These are phyloP conservation scores for Phellopilus nigrolimitatus DNA, from an alignment of 1,284 basidiomycete genomes.

Conservation along the genomic window DNA sequence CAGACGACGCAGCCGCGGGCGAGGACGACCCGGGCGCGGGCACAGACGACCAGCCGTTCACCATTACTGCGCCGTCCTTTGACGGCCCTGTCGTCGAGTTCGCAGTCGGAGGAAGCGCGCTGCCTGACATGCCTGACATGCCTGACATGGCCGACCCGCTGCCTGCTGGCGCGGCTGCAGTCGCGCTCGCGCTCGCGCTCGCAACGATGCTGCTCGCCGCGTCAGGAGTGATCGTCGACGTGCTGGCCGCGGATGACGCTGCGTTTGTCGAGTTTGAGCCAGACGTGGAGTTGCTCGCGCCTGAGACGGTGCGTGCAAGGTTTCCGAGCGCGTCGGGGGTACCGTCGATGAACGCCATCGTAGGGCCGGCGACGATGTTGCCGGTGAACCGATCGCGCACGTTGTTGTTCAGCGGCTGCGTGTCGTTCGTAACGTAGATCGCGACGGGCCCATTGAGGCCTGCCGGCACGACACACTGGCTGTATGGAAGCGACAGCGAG, in stretches of 20 bases:
- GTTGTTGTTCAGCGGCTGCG: slow-evolving; percentile 60
- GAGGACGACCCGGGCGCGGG: neutral
- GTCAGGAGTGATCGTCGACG: slow-evolving; percentile 41
- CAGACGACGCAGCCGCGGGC: no score
- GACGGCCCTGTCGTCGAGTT: slow-evolving; percentile 37
- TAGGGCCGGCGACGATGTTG: slow-evolving; percentile 67
- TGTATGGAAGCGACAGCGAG: slow-evolving; percentile 55
- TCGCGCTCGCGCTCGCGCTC: slow-evolving; percentile 27
- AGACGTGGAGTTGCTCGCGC: slow-evolving; percentile 18
- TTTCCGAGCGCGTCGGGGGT: slow-evolving; percentile 45
- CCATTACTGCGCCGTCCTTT: slow-evolving; percentile 33
- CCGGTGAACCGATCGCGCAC: slow-evolving; percentile 54
- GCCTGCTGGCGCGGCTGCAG: slow-evolving; percentile 9
- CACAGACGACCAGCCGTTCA: slow-evolving; percentile 29
- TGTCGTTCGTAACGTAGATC: slow-evolving; percentile 63
- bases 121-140: no score
- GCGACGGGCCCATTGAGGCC: slow-evolving; percentile 69
- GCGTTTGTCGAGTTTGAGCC: slow-evolving; percentile 19
- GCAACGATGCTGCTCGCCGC: slow-evolving; percentile 42
- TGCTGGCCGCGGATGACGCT: slow-evolving; percentile 16
- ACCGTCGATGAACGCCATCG: slow-evolving; percentile 62
- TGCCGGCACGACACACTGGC: slow-evolving; percentile 55
- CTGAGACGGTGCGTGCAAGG: slow-evolving; percentile 34
- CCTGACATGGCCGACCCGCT: slow-evolving; percentile 21
- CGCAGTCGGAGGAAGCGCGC: slow-evolving; percentile 21